A percentile compares a stretch with the other conserved stretches of the same genome.
These are phyloP conservation scores for Acorus gramineus DNA, from an alignment of 106 monocot genomes.

Conservation along the genomic window DNA sequence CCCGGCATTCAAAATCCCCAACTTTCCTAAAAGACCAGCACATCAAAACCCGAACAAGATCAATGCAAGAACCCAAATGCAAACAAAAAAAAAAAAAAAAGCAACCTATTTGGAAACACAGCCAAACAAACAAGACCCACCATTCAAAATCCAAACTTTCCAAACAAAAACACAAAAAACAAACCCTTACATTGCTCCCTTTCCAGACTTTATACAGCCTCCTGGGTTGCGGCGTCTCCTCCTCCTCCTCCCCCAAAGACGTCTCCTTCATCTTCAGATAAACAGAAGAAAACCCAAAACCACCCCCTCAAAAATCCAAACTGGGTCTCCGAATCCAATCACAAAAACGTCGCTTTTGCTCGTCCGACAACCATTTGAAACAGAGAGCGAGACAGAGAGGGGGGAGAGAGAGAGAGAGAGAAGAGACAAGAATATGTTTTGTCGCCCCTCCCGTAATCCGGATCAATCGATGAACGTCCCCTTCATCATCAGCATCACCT, in stretches of 20 bases:
- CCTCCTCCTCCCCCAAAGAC: background rate
- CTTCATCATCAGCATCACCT: background rate
- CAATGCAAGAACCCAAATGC: too few relatives aligned
- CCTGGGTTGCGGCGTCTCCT: constrained; percentile 20
- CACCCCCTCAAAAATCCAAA: too few relatives aligned
- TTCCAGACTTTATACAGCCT: constrained; percentile 85
- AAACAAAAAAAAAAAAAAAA: background rate
- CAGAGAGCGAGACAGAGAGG: background rate
- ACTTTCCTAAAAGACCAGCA: too few relatives aligned
- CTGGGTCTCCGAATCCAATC: too few relatives aligned
- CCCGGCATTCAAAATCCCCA: too few relatives aligned
- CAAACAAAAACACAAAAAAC: constrained; percentile 2
- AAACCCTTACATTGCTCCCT: constrained; percentile 72
- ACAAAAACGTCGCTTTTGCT: too few relatives aligned
- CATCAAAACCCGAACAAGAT: too few relatives aligned
- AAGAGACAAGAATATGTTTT: background rate
- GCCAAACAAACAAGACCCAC: background rate
- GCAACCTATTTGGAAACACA: background rate
- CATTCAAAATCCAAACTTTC: too few relatives aligned
- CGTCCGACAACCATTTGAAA: too few relatives aligned
- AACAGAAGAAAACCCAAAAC: too few relatives aligned
- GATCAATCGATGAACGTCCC: background rate
- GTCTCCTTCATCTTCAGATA: background rate
- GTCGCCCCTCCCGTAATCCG: background rate
- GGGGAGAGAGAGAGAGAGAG: background rate